phyloP scores from a whole-genome alignment of 2,329 filamentous ascomycete species.

The Cadophora gregata region DNA sequence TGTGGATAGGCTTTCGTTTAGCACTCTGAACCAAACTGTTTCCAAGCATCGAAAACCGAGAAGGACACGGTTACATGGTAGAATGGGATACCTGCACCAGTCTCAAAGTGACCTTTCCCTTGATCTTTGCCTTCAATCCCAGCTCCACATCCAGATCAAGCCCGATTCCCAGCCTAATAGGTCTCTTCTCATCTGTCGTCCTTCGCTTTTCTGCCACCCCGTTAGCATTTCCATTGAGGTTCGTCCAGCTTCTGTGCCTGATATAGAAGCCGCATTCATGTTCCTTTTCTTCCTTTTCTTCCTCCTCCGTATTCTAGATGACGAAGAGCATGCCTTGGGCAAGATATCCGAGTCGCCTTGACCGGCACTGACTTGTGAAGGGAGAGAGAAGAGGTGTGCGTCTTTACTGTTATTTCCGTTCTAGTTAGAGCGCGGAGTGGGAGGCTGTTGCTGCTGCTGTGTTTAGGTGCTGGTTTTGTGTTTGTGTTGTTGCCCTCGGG shows the following conservation, averaged over 20 bases:
- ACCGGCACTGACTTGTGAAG: background rate
- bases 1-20: conserved; percentile 18
- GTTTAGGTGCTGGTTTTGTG: conserved; percentile 12
- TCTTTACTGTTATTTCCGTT: conserved; percentile 17
- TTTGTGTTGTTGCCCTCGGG: conserved; percentile 1
- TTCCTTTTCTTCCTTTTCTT: conserved; percentile 20
- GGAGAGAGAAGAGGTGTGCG: conserved; percentile 17
- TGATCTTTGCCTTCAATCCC: conserved; percentile 30
- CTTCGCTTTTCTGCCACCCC: background rate
- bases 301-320: conserved; percentile 16
- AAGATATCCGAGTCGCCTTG: conserved; percentile 30
- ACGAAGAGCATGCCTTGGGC: conserved; percentile 23
- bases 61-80: background rate
- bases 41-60: background rate
- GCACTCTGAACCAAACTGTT: background rate
- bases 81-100: conserved; percentile 25
- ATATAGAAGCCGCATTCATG: conserved; percentile 8
- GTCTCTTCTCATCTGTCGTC: conserved; percentile 20
- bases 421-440: background rate
- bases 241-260: background rate
- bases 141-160: conserved; percentile 31
- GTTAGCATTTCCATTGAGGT: background rate
- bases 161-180: conserved; percentile 26
- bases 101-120: conserved; percentile 27
- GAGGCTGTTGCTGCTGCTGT: conserved; percentile 9